phyloP scores from a whole-genome alignment of 1,139 yeast genomes.

The Eremothecium cymbalariae region DNA sequence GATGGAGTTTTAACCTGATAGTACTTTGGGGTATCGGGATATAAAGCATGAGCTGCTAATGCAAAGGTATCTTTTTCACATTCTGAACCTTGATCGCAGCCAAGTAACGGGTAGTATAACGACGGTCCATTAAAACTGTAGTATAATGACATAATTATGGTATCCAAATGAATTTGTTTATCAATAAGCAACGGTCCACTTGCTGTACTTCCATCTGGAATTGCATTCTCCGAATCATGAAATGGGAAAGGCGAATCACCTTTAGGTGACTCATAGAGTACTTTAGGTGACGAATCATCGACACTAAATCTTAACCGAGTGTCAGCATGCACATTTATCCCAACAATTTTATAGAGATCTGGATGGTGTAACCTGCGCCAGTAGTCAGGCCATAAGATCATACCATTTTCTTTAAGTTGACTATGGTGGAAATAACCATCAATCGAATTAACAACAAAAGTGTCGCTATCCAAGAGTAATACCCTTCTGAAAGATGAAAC shows the following conservation, averaged over 20 bases:
- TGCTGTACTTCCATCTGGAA: constrained; percentile 52
- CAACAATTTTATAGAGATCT: constrained; percentile 96
- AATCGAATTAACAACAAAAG: constrained; percentile 12
- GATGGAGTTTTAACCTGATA: constrained; percentile 39
- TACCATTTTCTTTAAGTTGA: constrained; percentile 11
- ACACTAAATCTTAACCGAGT: constrained; percentile 5
- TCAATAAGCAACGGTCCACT: constrained; percentile 50
- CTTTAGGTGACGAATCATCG: constrained; percentile 8
- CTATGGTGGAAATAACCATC: constrained; percentile 11
- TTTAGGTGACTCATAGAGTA: constrained; percentile 3
- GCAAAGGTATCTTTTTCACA: constrained; percentile 59
- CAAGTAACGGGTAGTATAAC: constrained; percentile 44
- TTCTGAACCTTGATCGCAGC: constrained; percentile 54
- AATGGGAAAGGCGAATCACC: constrained; percentile 22
- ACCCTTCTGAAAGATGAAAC: constrained; percentile 14
- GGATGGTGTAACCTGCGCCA: constrained; percentile 48
- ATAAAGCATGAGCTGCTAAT: constrained; percentile 43
- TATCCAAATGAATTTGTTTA: constrained; percentile 44
- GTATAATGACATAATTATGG: constrained; percentile 43
- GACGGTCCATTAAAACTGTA: constrained; percentile 52
- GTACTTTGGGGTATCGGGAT: constrained; percentile 25
- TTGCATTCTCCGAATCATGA: constrained; percentile 47
- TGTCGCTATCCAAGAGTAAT: constrained; percentile 14
- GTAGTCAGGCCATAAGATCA: constrained; percentile 16
- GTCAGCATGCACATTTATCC: constrained; percentile 47